A percentile compares a stretch with the other conserved stretches of the same genome.
These are phyloP conservation scores for Amphichorda felina DNA, from an alignment of 2,329 filamentous ascomycete genomes.

Conservation along the genomic window DNA sequence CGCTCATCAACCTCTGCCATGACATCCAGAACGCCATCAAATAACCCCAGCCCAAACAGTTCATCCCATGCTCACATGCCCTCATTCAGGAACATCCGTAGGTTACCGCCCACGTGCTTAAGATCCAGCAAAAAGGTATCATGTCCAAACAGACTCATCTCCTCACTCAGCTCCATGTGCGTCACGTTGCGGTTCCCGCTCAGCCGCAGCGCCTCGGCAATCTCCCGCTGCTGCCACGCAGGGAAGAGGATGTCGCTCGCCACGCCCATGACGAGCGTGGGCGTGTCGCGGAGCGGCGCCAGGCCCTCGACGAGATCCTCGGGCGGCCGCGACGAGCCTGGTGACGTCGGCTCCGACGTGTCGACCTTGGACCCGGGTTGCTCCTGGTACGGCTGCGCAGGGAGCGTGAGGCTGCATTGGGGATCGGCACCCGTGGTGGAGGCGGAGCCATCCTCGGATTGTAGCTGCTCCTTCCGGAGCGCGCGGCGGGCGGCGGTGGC, in stretches of 20 bases:
- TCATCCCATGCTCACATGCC: too few relatives aligned
- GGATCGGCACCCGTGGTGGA: constrained; percentile 35
- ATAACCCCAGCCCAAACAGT: too few relatives aligned
- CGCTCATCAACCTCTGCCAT: too few relatives aligned
- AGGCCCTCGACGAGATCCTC: constrained; percentile 72
- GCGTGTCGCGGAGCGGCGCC: constrained; percentile 57
- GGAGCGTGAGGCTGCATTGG: constrained; percentile 68
- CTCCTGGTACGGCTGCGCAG: constrained; percentile 76
- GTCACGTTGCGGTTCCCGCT: constrained; percentile 72
- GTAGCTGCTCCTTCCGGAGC: constrained; percentile 44
- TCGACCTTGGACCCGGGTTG: constrained; percentile 36
- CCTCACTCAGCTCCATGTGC: constrained; percentile 86
- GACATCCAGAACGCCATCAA: too few relatives aligned
- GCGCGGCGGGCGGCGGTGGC: constrained; percentile 50
- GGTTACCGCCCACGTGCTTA: constrained; percentile 77
- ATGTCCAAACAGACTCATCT: constrained; percentile 89
- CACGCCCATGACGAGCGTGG: constrained; percentile 83
- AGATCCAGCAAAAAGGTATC: constrained; percentile 92
- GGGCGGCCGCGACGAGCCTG: constrained; percentile 45
- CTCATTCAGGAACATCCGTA: constrained; percentile 66
- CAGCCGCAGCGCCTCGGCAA: constrained; percentile 69
- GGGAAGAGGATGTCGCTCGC: constrained; percentile 95
- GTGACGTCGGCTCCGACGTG: constrained; percentile 9
- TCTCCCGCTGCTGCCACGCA: constrained; percentile 93
- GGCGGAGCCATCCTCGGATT: constrained; percentile 22